Base-by-base conservation (phyloP, 2,329 filamentous ascomycete genomes). In the Fusarium tanahbumbuense region DNA sequence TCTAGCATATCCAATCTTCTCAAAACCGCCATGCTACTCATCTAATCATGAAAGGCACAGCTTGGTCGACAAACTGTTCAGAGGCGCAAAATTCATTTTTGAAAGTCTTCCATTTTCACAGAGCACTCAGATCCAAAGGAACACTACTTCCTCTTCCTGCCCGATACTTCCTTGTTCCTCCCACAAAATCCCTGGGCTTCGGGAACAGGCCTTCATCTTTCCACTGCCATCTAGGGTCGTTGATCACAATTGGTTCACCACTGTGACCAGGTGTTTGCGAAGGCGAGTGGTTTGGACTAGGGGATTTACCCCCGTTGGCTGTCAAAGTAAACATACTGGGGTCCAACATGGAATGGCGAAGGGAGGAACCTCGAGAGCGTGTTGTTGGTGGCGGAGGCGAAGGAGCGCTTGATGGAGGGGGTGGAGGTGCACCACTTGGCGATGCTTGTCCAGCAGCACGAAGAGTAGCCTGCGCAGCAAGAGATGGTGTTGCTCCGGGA, bases 71-170 rank as follows among this genome's bases (percentile, higher is more conserved):
- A 54, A 55, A 49, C 50, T 59, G 49, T 44, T 54, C 45, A 40
- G 52, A 37, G 58, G 42, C 40, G 52, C 23, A 56, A 52, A 18
- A 28, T 70, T 25, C 48, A 47, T 58, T 54, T 52, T 44, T 70
- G 50, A 73, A 64, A 30, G 28, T 54, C n/a, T 41, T 32, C 55
- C 37, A 41, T 56, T 30, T 48, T 74, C 63, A 80, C 23, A 91
- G 85, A 16, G 86, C 84, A 71, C 84, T 88, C 77, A 99, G 81
- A 83, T 98, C 93, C 74, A 98, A 83, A 30, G 96, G 96, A 72
- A 98, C 94, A 83, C 93, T 98, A 82, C 94, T 98, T 32, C 94
- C 95, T 77, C 95, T 88, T 11, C 96, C 96, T 37, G 96, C 96
- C 68, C 95, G 87, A 80, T 98, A 99, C 78, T 89, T 89, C 78